Base-by-base conservation (phyloP, 2,329 filamentous ascomycete genomes). In the Ophiostoma novo-ulmi region DNA sequence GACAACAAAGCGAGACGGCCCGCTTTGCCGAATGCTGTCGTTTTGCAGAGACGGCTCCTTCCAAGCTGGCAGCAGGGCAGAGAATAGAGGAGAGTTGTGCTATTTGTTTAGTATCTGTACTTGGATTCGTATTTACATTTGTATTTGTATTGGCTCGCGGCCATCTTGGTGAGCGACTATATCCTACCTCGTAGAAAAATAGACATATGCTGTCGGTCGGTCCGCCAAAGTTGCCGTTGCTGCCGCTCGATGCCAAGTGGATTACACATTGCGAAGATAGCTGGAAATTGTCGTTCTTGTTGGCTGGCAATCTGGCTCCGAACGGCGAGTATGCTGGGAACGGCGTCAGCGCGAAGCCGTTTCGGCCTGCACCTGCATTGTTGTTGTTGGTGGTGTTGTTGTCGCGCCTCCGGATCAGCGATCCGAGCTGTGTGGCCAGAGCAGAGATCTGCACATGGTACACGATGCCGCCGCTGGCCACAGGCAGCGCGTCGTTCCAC, bases 141-240 rank as follows among this genome's bases (percentile, higher is more conserved):
- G 20, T 39, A 36, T 65, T 39, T 26, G 63, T 61, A 31, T 17
- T 5, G 13, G 22, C 13, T 31, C 31, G 31, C 31, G 31, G 31
- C 31, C 31, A 31, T 31, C 31, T 3, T 31, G 31, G 31, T 31
- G 31, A 31, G 0, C 31, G 31, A 13, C 31, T 64, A 31, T 64
- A 31, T 64, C 35, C 7, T 65, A 87, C 85, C 79, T 87, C 83
- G 74, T 84, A 87, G 26, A 87, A 76, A 74, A 87, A 86, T 61
- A 84, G 76, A 72, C 82, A 86, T 58, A 84, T 77, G 48, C 80
- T 81, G 61, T 83, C 81, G 26, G 77, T 76, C 11, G 71, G 67
- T 1, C 71, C 67, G 14, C 75, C 75, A 35, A 75, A 74, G 11
- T 73, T 75, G 41, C 75, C 73, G 26, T 73, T 76, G 55, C 77